phyloP scores from a whole-genome alignment of 352 stramenopile genomes.

The Pythium dissotocum region DNA sequence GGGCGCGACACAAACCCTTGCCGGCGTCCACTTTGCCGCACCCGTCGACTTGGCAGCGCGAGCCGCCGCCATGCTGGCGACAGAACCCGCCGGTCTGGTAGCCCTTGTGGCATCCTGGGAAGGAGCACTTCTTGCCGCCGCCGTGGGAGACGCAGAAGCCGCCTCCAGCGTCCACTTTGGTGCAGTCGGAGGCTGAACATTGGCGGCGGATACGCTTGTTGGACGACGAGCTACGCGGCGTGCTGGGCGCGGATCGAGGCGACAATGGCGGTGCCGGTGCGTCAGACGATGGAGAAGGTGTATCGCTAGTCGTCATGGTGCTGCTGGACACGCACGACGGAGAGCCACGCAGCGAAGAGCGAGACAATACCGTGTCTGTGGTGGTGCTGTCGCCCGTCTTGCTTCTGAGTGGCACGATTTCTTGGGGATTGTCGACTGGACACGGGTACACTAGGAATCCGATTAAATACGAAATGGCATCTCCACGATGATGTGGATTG shows the following conservation, averaged over 20 bases:
- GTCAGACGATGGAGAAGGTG: background rate
- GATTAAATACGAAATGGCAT: background rate
- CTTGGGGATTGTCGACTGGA: background rate
- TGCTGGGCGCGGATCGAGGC: conserved; percentile 16
- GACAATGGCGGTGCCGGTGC: background rate
- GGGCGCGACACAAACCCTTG: conserved; percentile 65
- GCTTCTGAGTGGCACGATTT: background rate
- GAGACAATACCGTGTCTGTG: background rate
- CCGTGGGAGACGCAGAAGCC: conserved; percentile 84
- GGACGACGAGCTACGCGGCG: conserved; percentile 6
- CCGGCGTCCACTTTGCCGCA: conserved; percentile 83
- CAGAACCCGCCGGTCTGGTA: conserved; percentile 83
- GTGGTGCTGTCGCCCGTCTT: background rate
- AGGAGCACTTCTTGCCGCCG: conserved; percentile 81
- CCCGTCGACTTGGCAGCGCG: conserved; percentile 65
- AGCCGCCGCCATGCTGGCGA: conserved; percentile 69
- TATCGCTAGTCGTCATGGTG: conserved; percentile 15
- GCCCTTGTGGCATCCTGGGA: conserved; percentile 67
- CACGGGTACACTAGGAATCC: background rate
- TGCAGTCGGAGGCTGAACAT: conserved; percentile 55
- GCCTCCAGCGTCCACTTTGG: conserved; percentile 76
- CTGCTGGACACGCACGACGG: background rate
- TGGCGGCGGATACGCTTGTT: conserved; percentile 43
- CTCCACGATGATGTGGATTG: background rate
- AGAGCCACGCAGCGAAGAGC: background rate